A percentile compares a stretch with the other conserved stretches of the same genome.
These are phyloP conservation scores for Candida nonsorbophila DNA, from an alignment of 805 yeast genomes.

Conservation along the genomic window DNA sequence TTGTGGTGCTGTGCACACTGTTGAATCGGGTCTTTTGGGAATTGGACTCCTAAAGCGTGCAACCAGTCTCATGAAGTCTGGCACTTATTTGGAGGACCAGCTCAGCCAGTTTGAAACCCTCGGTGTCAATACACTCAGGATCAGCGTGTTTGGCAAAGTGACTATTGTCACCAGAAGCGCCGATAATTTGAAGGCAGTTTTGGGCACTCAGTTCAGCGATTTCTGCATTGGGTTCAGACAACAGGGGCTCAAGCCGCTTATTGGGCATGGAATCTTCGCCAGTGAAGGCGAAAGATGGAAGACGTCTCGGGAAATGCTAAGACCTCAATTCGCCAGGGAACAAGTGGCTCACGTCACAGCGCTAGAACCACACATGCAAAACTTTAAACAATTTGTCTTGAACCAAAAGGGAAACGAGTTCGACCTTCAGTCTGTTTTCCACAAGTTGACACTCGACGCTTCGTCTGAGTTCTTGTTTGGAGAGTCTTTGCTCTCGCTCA, in stretches of 20 bases:
- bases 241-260: slow-evolving; percentile 21
- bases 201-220: slow-evolving; percentile 31
- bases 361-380: slow-evolving; percentile 25
- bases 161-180: slow-evolving; percentile 26
- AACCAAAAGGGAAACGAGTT: slow-evolving; percentile 15
- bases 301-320: slow-evolving; percentile 28
- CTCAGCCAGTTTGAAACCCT: too few relatives aligned
- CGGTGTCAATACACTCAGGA: slow-evolving; percentile 13
- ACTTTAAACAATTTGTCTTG: slow-evolving; percentile 17
- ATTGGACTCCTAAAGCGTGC: too few relatives aligned
- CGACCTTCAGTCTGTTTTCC: slow-evolving; percentile 29
- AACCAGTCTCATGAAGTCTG: too few relatives aligned
- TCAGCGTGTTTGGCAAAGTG: slow-evolving; percentile 12
- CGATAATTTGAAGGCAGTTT: slow-evolving; percentile 30
- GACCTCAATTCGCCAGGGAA: slow-evolving; percentile 35
- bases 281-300: slow-evolving; percentile 35
- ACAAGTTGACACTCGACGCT: slow-evolving; percentile 33
- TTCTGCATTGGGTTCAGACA: slow-evolving; percentile 28
- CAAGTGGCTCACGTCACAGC: slow-evolving; percentile 27
- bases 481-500: slow-evolving; percentile 16
- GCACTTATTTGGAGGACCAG: too few relatives aligned
- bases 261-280: slow-evolving; percentile 36
- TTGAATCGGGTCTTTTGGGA: too few relatives aligned
- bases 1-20: too few relatives aligned
- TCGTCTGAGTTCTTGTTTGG: slow-evolving; percentile 38